Evolutionary conservation across 257 asterid species (phyloP).

Genomic region (Phtheirospermum japonicum): DNA sequence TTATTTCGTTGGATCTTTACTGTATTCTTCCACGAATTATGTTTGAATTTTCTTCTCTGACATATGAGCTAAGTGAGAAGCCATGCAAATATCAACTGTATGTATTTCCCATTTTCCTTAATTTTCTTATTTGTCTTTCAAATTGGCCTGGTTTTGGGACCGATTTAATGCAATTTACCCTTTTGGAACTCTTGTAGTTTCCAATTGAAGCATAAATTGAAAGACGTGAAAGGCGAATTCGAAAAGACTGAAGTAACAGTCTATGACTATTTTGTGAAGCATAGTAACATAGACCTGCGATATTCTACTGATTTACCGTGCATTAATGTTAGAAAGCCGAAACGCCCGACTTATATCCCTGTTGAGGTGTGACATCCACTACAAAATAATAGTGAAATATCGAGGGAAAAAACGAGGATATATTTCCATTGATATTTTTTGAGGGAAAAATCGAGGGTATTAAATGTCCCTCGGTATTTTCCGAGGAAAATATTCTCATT

Average conservation of each 20-base stretch:
- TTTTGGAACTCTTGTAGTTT: constrained; percentile 42
- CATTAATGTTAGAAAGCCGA: constrained; percentile 91
- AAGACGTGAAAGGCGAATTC: constrained; percentile 68
- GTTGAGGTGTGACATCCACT: constrained; percentile 85
- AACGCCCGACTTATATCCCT: constrained; percentile 84
- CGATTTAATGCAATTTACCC: constrained; percentile 2
- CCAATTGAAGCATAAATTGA: constrained; percentile 54
- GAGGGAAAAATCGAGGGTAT: no score
- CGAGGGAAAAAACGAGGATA: no score
- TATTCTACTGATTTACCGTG: no score
- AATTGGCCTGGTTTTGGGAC: not conserved
- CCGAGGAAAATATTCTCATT: no score
- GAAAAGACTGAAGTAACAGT: constrained; percentile 64
- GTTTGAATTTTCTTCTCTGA: no score
- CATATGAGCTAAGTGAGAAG: constrained; percentile 76
- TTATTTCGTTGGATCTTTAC: no score
- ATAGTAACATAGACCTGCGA: constrained; percentile 63
- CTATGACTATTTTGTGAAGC: constrained; percentile 81
- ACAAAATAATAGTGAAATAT: no score
- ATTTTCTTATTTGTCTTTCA: constrained; percentile 4
- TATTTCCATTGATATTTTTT: no score
- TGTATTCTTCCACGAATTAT: no score
- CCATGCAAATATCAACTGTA: constrained; percentile 73
- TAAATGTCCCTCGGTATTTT: no score
- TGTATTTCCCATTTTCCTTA: no score